phyloP scores from a whole-genome alignment of 73 alveolate species.

The Tetrahymena malaccensis region DNA sequence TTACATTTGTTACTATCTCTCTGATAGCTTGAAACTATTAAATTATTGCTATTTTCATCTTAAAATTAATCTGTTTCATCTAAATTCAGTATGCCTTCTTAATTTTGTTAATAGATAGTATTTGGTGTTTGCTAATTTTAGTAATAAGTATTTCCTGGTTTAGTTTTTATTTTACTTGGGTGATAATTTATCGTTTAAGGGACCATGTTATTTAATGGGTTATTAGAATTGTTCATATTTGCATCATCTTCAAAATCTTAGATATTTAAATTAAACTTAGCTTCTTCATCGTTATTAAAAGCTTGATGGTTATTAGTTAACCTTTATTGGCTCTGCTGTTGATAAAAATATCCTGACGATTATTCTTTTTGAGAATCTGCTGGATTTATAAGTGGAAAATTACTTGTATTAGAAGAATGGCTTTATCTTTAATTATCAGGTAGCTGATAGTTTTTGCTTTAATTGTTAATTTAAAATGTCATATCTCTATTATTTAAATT shows the following conservation, averaged over 20 bases:
- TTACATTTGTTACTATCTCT: neutral
- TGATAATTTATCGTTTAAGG: neutral
- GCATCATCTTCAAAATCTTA: neutral
- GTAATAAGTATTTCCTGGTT: neutral
- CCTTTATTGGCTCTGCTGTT: neutral
- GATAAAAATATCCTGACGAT: neutral
- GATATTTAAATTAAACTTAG: neutral
- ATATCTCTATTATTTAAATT: neutral
- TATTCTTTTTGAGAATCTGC: neutral
- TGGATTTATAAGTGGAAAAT: neutral
- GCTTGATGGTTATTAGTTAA: neutral
- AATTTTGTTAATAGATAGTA: neutral
- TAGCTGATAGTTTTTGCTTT: neutral
- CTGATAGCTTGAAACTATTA: neutral
- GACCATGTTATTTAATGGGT: neutral
- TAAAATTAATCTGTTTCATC: neutral
- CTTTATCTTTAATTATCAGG: neutral
- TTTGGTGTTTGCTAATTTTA: neutral
- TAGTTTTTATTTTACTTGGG: neutral
- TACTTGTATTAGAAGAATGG: neutral
- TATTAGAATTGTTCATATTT: neutral
- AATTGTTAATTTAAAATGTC: neutral
- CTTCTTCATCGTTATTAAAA: no score
- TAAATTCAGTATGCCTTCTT: neutral
- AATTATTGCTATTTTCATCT: neutral